A percentile compares a stretch with the other conserved stretches of the same genome.
Evolutionary conservation across 306 rosid species (phyloP).

Genomic region (Datisca glomerata): DNA sequence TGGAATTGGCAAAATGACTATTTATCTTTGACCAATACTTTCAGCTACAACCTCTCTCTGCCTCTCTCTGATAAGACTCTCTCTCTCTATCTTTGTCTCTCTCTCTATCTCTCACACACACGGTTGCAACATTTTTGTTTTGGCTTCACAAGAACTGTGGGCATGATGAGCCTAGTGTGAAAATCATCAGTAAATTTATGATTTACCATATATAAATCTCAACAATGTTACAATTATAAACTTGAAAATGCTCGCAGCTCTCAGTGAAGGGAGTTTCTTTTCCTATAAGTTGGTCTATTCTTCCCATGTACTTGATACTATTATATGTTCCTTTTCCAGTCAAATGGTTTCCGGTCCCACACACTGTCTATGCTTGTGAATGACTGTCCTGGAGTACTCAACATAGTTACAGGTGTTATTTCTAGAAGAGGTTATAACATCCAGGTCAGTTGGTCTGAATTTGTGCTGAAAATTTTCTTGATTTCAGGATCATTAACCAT

Average conservation of each 20-base stretch:
- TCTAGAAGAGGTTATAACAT: slow-evolving; percentile 59
- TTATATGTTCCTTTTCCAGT: slow-evolving; percentile 22
- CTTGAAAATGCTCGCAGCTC: no score
- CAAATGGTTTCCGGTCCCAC: slow-evolving; percentile 39
- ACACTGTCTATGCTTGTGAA: slow-evolving; percentile 50
- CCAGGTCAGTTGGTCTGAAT: slow-evolving; percentile 33
- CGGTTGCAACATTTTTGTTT: background rate
- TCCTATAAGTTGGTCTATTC: no score
- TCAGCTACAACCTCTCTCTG: no score
- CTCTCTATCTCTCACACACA: background rate
- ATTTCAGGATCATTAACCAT: background rate
- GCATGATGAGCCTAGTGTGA: background rate
- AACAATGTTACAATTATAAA: no score
- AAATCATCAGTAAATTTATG: no score
- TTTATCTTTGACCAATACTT: no score
- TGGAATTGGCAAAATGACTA: no score
- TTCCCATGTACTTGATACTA: no score
- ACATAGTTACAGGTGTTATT: slow-evolving; percentile 42
- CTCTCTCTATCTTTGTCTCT: background rate
- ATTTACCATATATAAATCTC: no score
- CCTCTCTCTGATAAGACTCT: background rate
- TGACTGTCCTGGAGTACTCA: slow-evolving; percentile 47
- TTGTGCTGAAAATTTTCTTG: background rate
- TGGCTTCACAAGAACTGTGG: background rate
- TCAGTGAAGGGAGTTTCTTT: no score